Base-by-base conservation (phyloP, 768 basidiomycete species). In the Leccinum uliginosum region DNA sequence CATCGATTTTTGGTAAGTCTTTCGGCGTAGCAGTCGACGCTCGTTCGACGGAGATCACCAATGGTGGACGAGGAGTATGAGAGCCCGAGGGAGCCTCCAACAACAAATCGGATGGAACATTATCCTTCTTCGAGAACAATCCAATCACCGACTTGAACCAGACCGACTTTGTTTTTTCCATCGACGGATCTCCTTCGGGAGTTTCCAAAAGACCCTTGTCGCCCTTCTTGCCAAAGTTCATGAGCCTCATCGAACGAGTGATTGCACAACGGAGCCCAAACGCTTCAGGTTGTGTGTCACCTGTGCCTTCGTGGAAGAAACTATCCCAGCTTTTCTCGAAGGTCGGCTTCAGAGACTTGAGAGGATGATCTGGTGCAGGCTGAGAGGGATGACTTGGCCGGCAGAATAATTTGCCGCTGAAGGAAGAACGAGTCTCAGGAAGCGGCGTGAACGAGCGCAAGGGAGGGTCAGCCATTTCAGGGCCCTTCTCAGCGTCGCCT, bases 391-490 rank as follows among this genome's bases (percentile, higher is more conserved):
- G 71, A 48, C 65, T 71, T n/a, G 77, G 71, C 21, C 69, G 65
- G 61, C 73, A 71, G 59, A 78, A 76, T 5, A 74, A 72, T 56
- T 72, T 73, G 38, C 70, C 59, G 48, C 62, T 67, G 27, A 66
- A 60, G 10, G 66, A 59, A 43, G 67, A 69, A 55, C 35, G 73
- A 74, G 21, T 51, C 43, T 73, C 70, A n/a, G 80, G 78, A 58
- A 81, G 70, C 7, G 82, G 83, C 27, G 79, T 80, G 57, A 84
- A 84, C 23, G 77, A 77, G 15, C 73, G 73, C 17, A 78, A 60
- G 40, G 76, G 68, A 27, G 64, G 58, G 54, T 68, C 61, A 43
- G 32, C 38, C 38, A 51, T 35, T n/a, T 56, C 57, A 21, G 61
- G 44, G 30, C 60, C 66, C 55, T 72, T 67, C 55, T 67, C 64